These are phyloP conservation scores for Russula sp. DNA, from an alignment of 768 basidiomycete species.

Conservation along the genomic window DNA sequence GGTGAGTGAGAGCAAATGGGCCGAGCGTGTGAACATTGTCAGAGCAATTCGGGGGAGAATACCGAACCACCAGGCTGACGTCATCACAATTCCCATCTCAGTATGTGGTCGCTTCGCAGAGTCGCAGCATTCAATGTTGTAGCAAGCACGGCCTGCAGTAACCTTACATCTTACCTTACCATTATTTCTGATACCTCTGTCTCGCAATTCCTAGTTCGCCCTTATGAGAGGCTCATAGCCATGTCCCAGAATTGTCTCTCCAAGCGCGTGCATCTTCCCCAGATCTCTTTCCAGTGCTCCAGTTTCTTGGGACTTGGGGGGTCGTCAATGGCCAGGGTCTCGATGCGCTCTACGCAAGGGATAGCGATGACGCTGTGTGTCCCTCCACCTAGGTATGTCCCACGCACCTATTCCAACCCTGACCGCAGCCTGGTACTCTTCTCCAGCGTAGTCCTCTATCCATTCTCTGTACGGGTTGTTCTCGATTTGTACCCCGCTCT, in stretches of 20 bases:
- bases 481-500: constrained; percentile 50
- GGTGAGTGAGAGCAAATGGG: too few relatives aligned
- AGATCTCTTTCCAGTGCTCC: constrained; percentile 60
- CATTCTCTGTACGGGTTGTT: constrained; percentile 70
- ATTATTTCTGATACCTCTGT: neutral
- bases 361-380: neutral
- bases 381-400: too few relatives aligned
- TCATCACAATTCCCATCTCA: too few relatives aligned
- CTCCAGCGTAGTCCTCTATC: constrained; percentile 76
- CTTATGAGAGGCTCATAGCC: constrained; percentile 30
- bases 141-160: too few relatives aligned
- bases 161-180: too few relatives aligned
- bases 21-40: too few relatives aligned
- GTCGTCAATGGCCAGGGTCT: constrained; percentile 49
- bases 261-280: constrained; percentile 66
- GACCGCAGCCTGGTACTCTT: constrained; percentile 66
- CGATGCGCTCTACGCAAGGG: constrained; percentile 57
- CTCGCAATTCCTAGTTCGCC: neutral
- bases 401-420: constrained; percentile 61
- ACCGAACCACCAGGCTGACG: too few relatives aligned
- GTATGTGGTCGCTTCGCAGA: too few relatives aligned
- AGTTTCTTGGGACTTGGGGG: constrained; percentile 56
- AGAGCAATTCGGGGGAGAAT: too few relatives aligned
- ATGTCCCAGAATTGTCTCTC: constrained; percentile 90
- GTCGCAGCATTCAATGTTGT: too few relatives aligned